Evolutionary conservation across 1,284 basidiomycete species (phyloP), one percentile per base, ranked within the genome.

Genomic region (Pascua sp.): DNA sequence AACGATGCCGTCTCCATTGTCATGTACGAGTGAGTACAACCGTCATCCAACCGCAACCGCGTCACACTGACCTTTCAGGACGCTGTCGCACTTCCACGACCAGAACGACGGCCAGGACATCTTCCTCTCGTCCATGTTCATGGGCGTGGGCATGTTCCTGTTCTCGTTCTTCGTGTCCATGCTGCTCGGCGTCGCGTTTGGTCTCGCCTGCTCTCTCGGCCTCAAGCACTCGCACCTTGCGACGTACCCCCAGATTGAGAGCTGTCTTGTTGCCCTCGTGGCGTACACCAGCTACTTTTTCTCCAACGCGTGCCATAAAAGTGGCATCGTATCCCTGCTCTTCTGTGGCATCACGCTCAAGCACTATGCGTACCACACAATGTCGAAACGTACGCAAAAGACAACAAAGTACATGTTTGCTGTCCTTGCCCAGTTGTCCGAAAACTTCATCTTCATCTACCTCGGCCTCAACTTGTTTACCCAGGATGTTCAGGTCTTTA

Each of bases 391-490:
- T 54, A 98, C 96, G 0, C 96, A 98, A 72, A 83, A 89, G 46
- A 90, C 93, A 11, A 92, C 90, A n/a, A 93, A 95, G 74, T 96
- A 94, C 80, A 89, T 96, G 62, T 97, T 96, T 78, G 86, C 86
- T 4, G 90, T 89, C 0, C 85, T 96, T 48, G 92, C 94, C 0
- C 89, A 93, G 70, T 84, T 98, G 18, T 92, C 91, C 24, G 96
- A 99, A 79, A 98, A 98, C 77, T 99, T 98, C 75, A 98, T 99
- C 78, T 99, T 99, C 80, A 94, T 99, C 72, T 98, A 98, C 77
- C 88, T 99, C 62, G 96, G 96, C 18, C 83, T 98, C 64, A 90
- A 90, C 47, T 83, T 98, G 15, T 99, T 98, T 81, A 98, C 95
- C 75, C 64, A 90, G 84, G 78, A 88, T 81, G 63, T 89, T 84